Evolutionary conservation across 169 alveolate species (phyloP).

Genomic region (Theileria sp.): DNA sequence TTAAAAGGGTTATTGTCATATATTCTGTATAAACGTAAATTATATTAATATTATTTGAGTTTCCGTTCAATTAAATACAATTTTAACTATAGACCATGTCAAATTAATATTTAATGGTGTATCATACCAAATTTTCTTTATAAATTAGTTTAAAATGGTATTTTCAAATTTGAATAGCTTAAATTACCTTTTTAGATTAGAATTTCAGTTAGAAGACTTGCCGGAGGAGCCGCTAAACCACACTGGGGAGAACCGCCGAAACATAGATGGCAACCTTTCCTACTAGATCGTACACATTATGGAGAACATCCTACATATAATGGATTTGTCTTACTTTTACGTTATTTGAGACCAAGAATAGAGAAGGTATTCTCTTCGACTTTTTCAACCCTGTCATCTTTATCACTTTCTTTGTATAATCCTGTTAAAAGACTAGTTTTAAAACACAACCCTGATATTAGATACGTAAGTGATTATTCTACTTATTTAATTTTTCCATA

Average conservation of each 20-base stretch:
- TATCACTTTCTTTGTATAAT: slow-evolving; percentile 36
- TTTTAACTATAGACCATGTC: not conserved
- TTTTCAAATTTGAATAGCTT: not conserved
- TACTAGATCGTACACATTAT: slow-evolving; percentile 72
- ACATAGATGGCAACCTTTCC: slow-evolving; percentile 68
- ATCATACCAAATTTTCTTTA: not conserved
- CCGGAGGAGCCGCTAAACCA: slow-evolving; percentile 80
- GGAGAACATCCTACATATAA: slow-evolving; percentile 77
- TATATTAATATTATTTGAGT: no score
- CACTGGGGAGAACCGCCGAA: slow-evolving; percentile 69
- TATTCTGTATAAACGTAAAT: not conserved
- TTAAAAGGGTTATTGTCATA: not conserved
- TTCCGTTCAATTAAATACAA: not conserved
- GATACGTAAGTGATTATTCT: slow-evolving; percentile 61
- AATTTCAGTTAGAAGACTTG: slow-evolving; percentile 34
- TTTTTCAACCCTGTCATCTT: slow-evolving; percentile 14
- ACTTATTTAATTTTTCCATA: not conserved
- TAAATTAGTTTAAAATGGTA: slow-evolving; percentile 16
- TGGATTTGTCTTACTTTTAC: slow-evolving; percentile 67
- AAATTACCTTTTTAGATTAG: slow-evolving; percentile 39
- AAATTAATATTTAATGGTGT: slow-evolving; percentile 6
- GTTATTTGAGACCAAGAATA: slow-evolving; percentile 71
- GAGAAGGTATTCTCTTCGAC: slow-evolving; percentile 50
- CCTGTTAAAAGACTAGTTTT: slow-evolving; percentile 69
- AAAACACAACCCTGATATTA: slow-evolving; percentile 83